Percentiles rank a stretch among this genome's conserved stretches.
Evolutionary conservation across 495 filamentous ascomycete genomes (phyloP).

Genomic region (Jackrogersella minutella): DNA sequence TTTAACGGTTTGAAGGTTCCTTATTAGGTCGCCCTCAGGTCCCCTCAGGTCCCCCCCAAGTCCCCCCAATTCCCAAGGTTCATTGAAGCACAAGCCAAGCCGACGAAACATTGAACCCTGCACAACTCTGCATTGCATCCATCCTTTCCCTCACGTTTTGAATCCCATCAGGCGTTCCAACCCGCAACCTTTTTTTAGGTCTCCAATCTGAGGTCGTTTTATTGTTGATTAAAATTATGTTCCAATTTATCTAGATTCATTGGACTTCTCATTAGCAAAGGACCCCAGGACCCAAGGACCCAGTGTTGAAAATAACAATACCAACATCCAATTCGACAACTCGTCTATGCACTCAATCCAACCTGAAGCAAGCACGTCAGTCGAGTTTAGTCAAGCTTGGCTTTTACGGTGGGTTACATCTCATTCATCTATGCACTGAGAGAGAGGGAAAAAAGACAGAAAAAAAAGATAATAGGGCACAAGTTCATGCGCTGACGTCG

Average conservation of each 20-base stretch:
- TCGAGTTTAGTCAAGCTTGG: conserved; percentile 26
- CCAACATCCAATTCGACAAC: not conserved
- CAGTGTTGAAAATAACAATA: not conserved
- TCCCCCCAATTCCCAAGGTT: conserved; percentile 20
- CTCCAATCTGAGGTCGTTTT: no score
- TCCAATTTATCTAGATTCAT: no score
- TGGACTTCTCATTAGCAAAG: no score
- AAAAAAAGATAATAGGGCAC: conserved; percentile 21
- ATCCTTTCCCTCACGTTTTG: conserved; percentile 38
- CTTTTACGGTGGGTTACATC: conserved; percentile 40
- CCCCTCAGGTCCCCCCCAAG: no score
- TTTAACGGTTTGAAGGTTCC: not conserved
- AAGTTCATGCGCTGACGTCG: conserved; percentile 57
- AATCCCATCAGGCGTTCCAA: conserved; percentile 14
- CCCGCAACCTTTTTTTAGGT: conserved; percentile 3
- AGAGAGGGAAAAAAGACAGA: not conserved
- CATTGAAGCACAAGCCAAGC: conserved; percentile 23
- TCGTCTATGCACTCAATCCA: conserved; percentile 10
- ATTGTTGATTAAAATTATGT: not conserved
- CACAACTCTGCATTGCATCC: conserved; percentile 29
- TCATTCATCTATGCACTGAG: conserved; percentile 19
- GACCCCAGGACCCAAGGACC: no score
- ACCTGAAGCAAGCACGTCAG: conserved; percentile 23
- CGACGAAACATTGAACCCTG: conserved; percentile 17
- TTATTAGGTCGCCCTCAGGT: no score